phyloP scores from a whole-genome alignment of 331 rosid genomes.

The Erythrophleum ivorense region DNA sequence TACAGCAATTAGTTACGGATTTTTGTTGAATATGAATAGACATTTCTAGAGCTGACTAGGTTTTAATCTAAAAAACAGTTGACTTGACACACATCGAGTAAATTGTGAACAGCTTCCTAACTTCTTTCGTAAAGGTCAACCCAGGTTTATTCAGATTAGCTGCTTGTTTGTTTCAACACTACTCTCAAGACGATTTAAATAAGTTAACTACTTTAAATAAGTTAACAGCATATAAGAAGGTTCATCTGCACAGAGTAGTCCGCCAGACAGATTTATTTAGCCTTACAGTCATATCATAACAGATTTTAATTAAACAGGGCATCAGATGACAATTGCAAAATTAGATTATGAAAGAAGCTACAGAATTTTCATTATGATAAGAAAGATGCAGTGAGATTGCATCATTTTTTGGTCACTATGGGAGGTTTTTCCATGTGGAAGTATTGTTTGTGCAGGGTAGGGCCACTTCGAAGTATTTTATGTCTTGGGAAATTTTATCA shows the following conservation, averaged over 20 bases:
- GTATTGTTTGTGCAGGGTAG: too few species aligned
- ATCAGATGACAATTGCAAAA: neutral
- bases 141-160: neutral
- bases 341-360: neutral
- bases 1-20: too few species aligned
- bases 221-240: neutral
- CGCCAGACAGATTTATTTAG: neutral
- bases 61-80: neutral
- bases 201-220: too few species aligned
- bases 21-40: too few species aligned
- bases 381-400: neutral
- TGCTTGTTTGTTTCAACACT: neutral
- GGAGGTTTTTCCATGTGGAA: too few species aligned
- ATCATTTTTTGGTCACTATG: too few species aligned
- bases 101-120: neutral
- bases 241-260: neutral
- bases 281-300: neutral
- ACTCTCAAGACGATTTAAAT: neutral
- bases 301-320: neutral
- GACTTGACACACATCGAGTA: neutral
- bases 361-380: neutral
- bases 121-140: neutral
- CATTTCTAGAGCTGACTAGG: neutral
- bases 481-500: too few species aligned
- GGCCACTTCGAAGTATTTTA: too few species aligned